Evolutionary conservation across 2,329 filamentous ascomycete species (phyloP).

Genomic region (Allantophomopsis cytisporea): DNA sequence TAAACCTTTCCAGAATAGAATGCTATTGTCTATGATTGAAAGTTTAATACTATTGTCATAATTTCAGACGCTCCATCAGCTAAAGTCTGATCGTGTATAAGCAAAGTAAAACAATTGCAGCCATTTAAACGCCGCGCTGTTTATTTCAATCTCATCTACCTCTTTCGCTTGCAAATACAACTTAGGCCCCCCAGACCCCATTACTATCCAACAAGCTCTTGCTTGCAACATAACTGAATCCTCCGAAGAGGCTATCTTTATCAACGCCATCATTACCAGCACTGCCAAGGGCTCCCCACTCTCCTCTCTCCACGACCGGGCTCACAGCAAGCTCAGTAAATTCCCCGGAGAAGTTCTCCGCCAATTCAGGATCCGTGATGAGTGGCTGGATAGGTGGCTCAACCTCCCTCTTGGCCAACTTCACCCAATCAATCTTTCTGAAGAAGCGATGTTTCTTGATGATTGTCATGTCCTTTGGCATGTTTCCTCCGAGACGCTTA

Average conservation of each 20-base stretch:
- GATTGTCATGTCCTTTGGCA: slow-evolving; percentile 72
- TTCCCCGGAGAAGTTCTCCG: slow-evolving; percentile 90
- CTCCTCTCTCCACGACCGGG: slow-evolving; percentile 38
- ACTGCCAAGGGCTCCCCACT: neutral
- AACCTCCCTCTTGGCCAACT: slow-evolving; percentile 67
- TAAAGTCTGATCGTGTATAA: too few relatives aligned
- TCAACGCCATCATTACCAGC: slow-evolving; percentile 5
- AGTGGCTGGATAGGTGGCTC: slow-evolving; percentile 84
- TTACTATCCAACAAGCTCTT: slow-evolving; percentile 17
- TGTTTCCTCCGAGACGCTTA: slow-evolving; percentile 78
- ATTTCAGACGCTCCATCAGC: too few relatives aligned
- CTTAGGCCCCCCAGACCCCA: slow-evolving; percentile 6
- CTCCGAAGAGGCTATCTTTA: slow-evolving; percentile 17
- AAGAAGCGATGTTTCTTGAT: slow-evolving; percentile 96
- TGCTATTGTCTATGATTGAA: too few relatives aligned
- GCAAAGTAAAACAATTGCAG: too few relatives aligned
- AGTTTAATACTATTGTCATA: too few relatives aligned
- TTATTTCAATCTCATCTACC: neutral
- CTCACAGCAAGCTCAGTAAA: slow-evolving; percentile 81
- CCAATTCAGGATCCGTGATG: slow-evolving; percentile 88
- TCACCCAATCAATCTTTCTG: slow-evolving; percentile 90
- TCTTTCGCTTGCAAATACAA: neutral
- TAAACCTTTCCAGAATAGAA: too few relatives aligned
- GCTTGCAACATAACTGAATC: slow-evolving; percentile 20
- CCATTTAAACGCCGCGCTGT: too few relatives aligned